phyloP scores from a whole-genome alignment of 352 stramenopile genomes.

The Phytophthora idaei region DNA sequence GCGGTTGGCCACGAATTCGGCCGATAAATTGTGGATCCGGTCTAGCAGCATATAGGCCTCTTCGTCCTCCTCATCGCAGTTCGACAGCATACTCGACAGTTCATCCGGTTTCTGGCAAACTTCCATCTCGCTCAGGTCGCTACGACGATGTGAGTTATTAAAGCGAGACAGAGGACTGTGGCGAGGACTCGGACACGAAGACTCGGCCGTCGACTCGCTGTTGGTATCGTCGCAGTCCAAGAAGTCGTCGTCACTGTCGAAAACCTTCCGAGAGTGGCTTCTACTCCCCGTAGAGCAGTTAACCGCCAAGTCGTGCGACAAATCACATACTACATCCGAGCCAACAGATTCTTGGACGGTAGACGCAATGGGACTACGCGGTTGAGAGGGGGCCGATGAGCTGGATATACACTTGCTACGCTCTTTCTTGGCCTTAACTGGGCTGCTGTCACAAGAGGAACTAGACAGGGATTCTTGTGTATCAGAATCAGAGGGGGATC shows the following conservation, averaged over 20 bases:
- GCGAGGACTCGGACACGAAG: constrained; percentile 71
- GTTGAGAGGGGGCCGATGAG: constrained; percentile 17
- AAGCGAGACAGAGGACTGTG: constrained; percentile 47
- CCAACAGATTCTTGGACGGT: constrained; percentile 7
- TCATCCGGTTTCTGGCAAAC: constrained; percentile 51
- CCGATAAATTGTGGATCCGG: constrained; percentile 65
- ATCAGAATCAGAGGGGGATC: constrained; percentile 21
- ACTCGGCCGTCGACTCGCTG: constrained; percentile 76
- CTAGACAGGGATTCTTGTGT: constrained; percentile 14
- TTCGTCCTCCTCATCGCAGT: constrained; percentile 66
- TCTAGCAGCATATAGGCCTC: constrained; percentile 73
- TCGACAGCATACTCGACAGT: constrained; percentile 56
- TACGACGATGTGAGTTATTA: constrained; percentile 29
- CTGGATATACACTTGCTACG: no score
- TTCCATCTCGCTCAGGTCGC: constrained; percentile 33
- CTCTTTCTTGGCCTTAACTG: constrained; percentile 21
- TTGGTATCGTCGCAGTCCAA: constrained; percentile 79
- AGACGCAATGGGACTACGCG: constrained; percentile 1
- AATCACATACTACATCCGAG: constrained; percentile 17
- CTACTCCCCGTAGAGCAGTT: constrained; percentile 11
- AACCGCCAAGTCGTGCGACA: constrained; percentile 29
- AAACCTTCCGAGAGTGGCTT: constrained; percentile 21
- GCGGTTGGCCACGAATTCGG: constrained; percentile 70
- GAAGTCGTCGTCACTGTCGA: constrained; percentile 60
- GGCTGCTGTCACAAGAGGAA: constrained; percentile 26